Evolutionary conservation across 768 basidiomycete species (phyloP), one percentile per base, ranked within the genome.

Genomic region (Boletus speciosus): DNA sequence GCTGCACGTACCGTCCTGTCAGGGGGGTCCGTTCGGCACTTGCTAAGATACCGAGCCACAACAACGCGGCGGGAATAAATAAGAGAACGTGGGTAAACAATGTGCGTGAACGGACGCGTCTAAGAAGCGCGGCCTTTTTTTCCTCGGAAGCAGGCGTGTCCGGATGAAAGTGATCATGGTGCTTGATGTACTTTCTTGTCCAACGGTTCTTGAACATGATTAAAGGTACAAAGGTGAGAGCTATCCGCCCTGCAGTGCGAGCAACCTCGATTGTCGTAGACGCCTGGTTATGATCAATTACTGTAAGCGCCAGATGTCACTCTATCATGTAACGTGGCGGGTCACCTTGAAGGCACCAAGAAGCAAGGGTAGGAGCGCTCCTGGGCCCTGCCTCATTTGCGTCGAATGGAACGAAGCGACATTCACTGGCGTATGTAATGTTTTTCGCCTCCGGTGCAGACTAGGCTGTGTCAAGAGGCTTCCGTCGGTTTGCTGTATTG

Each of bases 1-100:
- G 27, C 27, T 37, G 4, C 14, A 73, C 84, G 48, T 57, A 90
- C 89, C 90, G 79, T 67, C 91, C 91, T n/a, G 91, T 92, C 49
- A 93, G 73, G 3, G 91, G 91, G 6, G 91, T 90, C 61, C 79
- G 75, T 68, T 93, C 91, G 52, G 85, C 61, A 57, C 87, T 87
- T 3, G 86, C 88, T 3, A 90, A 52, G 47, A 91, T 79, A 2
- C 86, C 87, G 2, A 81, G 73, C 79, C 81, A 84, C 63, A 92
- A 81, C 23, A 90, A 66, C 11, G 75, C 60, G 19, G 78, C 70
- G 1, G 91, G 91, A 34, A 84, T 73, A 39, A 85, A 72, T 44
- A 90, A 65, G 21, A 91, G 76, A 27, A 78, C 49, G 49, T 82
- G 81, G 47, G 84, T 73, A 15, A 82, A 44, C 31, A 75, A 60